Evolutionary conservation across 2,329 filamentous ascomycete genomes (phyloP), one percentile per base, ranked within the genome.

Genomic region (Neonectria hederae): DNA sequence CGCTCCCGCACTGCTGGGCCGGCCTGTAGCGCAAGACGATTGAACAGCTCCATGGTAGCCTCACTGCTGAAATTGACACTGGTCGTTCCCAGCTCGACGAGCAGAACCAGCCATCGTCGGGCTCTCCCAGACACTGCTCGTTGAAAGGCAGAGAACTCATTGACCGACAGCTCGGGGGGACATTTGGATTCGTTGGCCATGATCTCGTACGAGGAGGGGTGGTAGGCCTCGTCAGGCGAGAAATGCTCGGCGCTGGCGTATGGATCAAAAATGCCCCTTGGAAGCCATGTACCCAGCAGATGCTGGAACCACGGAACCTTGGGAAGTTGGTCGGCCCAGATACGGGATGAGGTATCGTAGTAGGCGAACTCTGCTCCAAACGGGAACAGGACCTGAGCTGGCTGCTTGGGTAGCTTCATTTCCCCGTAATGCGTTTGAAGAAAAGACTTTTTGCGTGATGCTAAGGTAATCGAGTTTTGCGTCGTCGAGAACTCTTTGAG

Each of bases 11-110:
- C 60, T 3, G 42, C 11, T 17, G 88, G 87, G 0, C 90, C 90
- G 1, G 80, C 82, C 66, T 92, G 85, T 0, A 84, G 65, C 0
- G 83, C 78, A 1, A 92, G 76, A 9, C 86, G 84, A 1, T 78
- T 76, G 1, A 92, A 72, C 0, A 90, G 67, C 0, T 77, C 63
- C 30, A 80, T 80, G 0, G 85, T 86, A 0, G 83, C 79, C 30
- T 86, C 81, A 0, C 82, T 83, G 30, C 85, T 87, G 65, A 92
- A 87, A 65, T 91, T 90, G 3, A 93, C 55, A 63, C 86, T 76
- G 0, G 84, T 81, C 0, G 83, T 82, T 0, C 80, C 85, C 5
- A 89, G 65, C 63, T 89, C 86, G 0, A 79, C 73, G 0, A 87
- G 70, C 0, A 89, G 76, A 0, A 78, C 76, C 0, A 80, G 69